Evolutionary conservation across 139 green algal genomes (phyloP).

Genomic region (Monoraphidium neglectum): DNA sequence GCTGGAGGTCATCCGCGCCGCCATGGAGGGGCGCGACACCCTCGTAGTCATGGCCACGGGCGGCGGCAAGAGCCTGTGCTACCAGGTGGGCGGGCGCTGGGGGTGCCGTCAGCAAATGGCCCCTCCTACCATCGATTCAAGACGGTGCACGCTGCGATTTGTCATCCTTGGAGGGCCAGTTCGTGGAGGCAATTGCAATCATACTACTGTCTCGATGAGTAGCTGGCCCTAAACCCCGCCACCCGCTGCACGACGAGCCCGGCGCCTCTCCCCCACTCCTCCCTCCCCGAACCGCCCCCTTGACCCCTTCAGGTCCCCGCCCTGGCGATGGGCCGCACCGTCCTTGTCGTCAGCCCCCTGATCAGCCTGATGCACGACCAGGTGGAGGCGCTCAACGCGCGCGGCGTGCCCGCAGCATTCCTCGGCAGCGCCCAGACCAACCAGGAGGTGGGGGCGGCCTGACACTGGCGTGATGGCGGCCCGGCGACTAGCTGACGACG

Average conservation of each 20-base stretch:
- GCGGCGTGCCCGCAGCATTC: constrained; percentile 55
- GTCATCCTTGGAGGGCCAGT: constrained; percentile 46
- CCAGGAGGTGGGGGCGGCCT: constrained; percentile 23
- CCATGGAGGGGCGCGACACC: constrained; percentile 68
- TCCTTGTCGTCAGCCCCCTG: constrained; percentile 65
- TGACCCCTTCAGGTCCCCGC: constrained; percentile 42
- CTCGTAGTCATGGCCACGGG: constrained; percentile 96
- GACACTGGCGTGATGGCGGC: no score
- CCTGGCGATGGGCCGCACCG: constrained; percentile 35
- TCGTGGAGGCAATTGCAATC: background rate
- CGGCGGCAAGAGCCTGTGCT: constrained; percentile 87
- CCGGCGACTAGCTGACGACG: no score
- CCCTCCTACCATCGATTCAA: no score
- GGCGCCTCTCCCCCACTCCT: no score
- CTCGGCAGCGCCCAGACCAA: constrained; percentile 63
- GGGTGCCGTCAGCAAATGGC: constrained; percentile 58
- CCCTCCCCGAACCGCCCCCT: no score
- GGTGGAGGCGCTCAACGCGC: constrained; percentile 42
- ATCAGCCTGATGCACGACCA: constrained; percentile 96
- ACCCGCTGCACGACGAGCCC: no score
- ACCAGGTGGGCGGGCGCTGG: no score
- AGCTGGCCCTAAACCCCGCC: no score
- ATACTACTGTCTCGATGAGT: no score
- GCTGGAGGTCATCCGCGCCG: constrained; percentile 64
- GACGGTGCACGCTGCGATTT: no score